Base-by-base conservation (phyloP, 176 grass and related monocot species). In the Bothriochloa decipiens region DNA sequence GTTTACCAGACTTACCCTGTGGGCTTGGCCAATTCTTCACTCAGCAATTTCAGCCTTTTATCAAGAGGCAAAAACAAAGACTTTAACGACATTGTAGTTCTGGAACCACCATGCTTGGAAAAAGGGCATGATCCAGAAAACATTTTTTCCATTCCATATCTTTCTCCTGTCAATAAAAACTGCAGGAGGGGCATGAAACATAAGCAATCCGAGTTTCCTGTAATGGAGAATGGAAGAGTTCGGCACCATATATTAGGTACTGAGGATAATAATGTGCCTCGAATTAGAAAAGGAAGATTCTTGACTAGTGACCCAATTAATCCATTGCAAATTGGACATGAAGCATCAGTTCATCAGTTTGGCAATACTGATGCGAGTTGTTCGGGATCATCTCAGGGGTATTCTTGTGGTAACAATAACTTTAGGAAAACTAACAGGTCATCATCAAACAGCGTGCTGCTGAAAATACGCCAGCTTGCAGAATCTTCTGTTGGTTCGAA, bases 91-190 rank as follows among this genome's bases (percentile, higher is more conserved):
- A 88, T 95, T 82, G 86, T 92, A 29, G 60, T 86, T 86, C 79
- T 90, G 77, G 86, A 95, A 71, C 83, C 85, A 71, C 80, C 79
- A 70, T 77, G 50, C 75, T 55, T 90, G 60, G 83, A 80, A 25
- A 90, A 84, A 67, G 29, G 77, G 41, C 33, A 72, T 60, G 81
- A 77, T 32, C 73, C 26, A 29, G 86, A 85, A 26, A 88, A 86
- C 8, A 35, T 77, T 20, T 72, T 82, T 80, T 84, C 58, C 16
- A 79, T 79, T 63, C 46, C 81, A 11, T 78, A 84, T 65, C 46
- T 53, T 55, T 74, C 88, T 75, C 75, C 72, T 63, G 23, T 70
- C 25, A 80, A 74, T 50, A 70, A 86, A 22, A 82, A 74, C 70
- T 60, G 49, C 66, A 84, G 63, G 65, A 79, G 82, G 82, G 72